Base-by-base conservation (phyloP, 169 alveolate genomes). In the Cryptosporidium felis region DNA sequence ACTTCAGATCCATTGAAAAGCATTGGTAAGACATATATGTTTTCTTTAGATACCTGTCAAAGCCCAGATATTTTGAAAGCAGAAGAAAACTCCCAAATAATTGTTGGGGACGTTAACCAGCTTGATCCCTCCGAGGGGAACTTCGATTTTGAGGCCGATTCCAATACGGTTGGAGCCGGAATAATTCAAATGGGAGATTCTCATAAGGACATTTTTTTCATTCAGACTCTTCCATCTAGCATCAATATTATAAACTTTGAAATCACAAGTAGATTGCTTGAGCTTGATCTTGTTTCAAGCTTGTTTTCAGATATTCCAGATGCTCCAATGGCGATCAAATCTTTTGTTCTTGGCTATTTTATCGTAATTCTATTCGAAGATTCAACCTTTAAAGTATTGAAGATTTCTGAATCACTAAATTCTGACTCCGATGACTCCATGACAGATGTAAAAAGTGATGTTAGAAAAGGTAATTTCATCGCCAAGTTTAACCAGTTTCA, bases 251-350 rank as follows among this genome's bases (percentile, higher is more conserved):
- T 74, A 1, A 41, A 49, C 28, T 74, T 18, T 53, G 74, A 49
- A 26, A 21, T 74, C 14, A n/a, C 14, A 18, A 34, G 44, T 16
- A 74, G 85, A 74, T 12, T 49, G n/a, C 21, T 38, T 14, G 85
- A 74, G 34, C 23, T 74, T 12, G 85, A 74, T n/a, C 45, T 74
- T 0, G 18, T 36, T 18, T 49, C 40, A 16, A 23, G 40, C 40
- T 36, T 74, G 34, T 74, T 74, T 16, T 34, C 16, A 18, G 53
- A 53, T 58, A 36, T 26, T n/a, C 40, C 45, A 1, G 85, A 74
- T 53, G 85, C 85, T 51, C 85, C 85, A 18, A 34, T 74, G 56
- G 85, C 67, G 18, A 40, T 56, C n/a, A 74, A 74, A 41, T 51
- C 67, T 14, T 41, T 74, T 14, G 36, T 74, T 18, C 34, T 74